Base-by-base conservation (phyloP, 306 rosid species). In the Coriaria nepalensis region DNA sequence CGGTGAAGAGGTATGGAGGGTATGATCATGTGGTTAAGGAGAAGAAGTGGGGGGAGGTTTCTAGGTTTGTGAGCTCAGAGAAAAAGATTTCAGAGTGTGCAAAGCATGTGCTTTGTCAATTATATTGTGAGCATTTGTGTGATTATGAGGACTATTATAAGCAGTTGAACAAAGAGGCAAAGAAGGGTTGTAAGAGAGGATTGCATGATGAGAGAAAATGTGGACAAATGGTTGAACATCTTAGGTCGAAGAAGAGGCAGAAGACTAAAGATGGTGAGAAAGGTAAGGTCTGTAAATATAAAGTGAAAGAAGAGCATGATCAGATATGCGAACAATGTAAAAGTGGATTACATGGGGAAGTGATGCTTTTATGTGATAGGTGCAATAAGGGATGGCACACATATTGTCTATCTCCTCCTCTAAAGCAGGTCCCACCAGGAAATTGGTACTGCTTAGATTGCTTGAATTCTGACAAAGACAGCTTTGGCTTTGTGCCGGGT, bases 321-420 rank as follows among this genome's bases (percentile, higher is more conserved):
- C 97, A 90, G 74, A 84, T 81, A 52, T 90, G 97, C 10, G 92
- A 84, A 56, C 97, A 90, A 43, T 90, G 97, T 51, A 73, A 62
- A 68, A 90, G 95, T 75, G 97, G 97, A 13, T 69, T 84, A 79
- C 97, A 90, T 14, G 97, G 97, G 40, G 95, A 90, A 54, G 78
- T 81, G 34, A 90, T 90, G 97, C 97, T 90, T 68, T 66, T 90
- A 53, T 90, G 97, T 34, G 97, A 90, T 66, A 80, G 95, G 73
- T 90, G 97, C 42, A 73, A 90, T 54, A 90, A 77, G 72, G 97
- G 97, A 40, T 90, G 97, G 95, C 97, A 90, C 60, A 84, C 72
- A 32, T 79, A 79, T 64, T 90, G 97, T 73, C 93, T 90, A 58
- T 90, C 85, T 45, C 97, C 97, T 0, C 97, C 97, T 13, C 54